phyloP scores from a whole-genome alignment of 148 eudicot species.

The Nepenthes gracilis region DNA sequence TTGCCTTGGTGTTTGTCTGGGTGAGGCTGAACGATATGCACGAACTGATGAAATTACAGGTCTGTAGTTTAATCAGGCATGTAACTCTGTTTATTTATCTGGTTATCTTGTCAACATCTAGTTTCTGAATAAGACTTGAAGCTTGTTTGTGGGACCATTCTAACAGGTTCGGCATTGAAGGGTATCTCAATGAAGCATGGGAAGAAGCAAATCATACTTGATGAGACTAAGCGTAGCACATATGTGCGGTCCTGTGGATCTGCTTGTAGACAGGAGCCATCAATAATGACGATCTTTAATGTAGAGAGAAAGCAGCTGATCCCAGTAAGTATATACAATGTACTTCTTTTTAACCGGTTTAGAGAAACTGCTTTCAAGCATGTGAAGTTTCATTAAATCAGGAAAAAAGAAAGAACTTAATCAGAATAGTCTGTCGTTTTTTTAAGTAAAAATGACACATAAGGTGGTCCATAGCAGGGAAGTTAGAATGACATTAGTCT shows the following conservation, averaged over 20 bases:
- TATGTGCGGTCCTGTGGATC: constrained; percentile 39
- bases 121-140: neutral
- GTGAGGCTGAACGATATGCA: constrained; percentile 40
- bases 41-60: constrained; percentile 23
- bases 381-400: too few species aligned
- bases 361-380: too few species aligned
- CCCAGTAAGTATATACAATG: constrained; percentile 35
- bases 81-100: neutral
- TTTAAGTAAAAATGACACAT: too few species aligned
- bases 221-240: constrained; percentile 71
- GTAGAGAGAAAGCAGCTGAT: constrained; percentile 46
- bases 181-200: constrained; percentile 54
- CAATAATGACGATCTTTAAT: constrained; percentile 30
- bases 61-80: neutral
- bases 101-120: neutral
- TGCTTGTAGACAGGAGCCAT: constrained; percentile 25
- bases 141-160: neutral
- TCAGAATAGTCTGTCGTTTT: too few species aligned
- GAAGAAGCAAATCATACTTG: constrained; percentile 48
- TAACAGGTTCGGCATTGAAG: constrained; percentile 38
- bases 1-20: constrained; percentile 29
- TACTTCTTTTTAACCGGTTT: too few species aligned
- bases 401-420: too few species aligned
- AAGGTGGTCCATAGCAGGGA: too few species aligned
- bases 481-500: too few species aligned